Conservation (phyloP, 352 stramenopile species). For the Pythium brachiatum region DNA sequence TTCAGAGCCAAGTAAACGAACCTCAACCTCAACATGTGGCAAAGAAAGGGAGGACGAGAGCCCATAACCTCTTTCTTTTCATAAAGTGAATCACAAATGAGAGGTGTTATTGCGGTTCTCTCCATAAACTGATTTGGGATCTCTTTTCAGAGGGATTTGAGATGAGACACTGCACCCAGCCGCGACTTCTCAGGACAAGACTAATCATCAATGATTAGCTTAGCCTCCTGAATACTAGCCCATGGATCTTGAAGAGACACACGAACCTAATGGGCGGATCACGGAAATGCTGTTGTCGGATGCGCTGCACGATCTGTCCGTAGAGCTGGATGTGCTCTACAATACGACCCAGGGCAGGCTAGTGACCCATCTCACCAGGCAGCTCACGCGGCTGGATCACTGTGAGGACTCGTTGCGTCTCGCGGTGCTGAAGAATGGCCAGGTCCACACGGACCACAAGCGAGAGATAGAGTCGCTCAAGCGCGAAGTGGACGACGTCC, state of each 20-base stretch:
- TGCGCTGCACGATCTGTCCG: constrained; percentile 8
- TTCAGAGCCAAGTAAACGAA: constrained; percentile 1
- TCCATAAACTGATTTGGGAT: not conserved
- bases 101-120: too few relatives aligned
- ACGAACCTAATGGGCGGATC: not conserved
- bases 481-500: constrained; percentile 21
- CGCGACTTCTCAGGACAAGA: not conserved
- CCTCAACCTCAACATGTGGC: constrained; percentile 13
- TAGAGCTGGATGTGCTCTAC: constrained; percentile 19
- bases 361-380: constrained; percentile 1
- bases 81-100: too few relatives aligned
- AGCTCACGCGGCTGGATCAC: constrained; percentile 14
- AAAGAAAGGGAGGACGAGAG: constrained; percentile 5
- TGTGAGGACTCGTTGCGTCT: constrained; percentile 20
- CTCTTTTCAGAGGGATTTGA: not conserved
- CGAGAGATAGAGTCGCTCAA: constrained; percentile 11
- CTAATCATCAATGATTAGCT: not conserved
- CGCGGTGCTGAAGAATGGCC: constrained; percentile 8
- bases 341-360: constrained; percentile 14
- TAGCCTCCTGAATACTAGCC: not conserved
- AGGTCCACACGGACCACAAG: not conserved
- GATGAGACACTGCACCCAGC: not conserved
- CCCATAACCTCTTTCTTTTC: not conserved
- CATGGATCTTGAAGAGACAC: constrained; percentile 26
- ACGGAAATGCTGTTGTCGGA: constrained; percentile 15